Conservation (phyloP, 768 basidiomycete genomes). For the Lentinus tigrinus region DNA sequence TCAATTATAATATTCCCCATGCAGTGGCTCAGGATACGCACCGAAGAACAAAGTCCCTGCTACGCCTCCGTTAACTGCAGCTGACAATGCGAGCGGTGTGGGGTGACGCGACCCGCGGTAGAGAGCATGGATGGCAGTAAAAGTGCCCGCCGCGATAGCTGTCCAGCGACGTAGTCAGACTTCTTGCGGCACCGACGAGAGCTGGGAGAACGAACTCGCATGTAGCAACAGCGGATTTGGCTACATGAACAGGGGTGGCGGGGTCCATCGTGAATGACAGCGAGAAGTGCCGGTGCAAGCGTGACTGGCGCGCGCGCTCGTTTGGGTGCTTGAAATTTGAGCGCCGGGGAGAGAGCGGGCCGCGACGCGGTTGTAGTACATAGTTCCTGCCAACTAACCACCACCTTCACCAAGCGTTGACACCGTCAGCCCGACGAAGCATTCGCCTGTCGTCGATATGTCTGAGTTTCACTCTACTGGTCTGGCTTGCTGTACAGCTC, state of each 20-base stretch:
- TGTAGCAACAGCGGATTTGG: constrained; percentile 61
- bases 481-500: too few species aligned
- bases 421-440: too few species aligned
- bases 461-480: too few species aligned
- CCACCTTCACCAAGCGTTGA: too few species aligned
- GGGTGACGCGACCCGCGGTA: constrained; percentile 46
- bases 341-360: too few species aligned
- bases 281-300: too few species aligned
- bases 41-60: constrained; percentile 79
- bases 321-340: too few species aligned
- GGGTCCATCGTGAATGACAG: constrained; percentile 27
- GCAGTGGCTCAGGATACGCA: constrained; percentile 34
- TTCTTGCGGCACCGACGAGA: background rate
- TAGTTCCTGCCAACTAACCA: too few species aligned
- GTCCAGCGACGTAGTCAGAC: constrained; percentile 27
- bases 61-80: constrained; percentile 71
- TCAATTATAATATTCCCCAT: background rate
- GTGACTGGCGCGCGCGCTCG: too few species aligned
- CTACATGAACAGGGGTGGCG: constrained; percentile 41
- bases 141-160: constrained; percentile 58
- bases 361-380: too few species aligned
- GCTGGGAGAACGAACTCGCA: constrained; percentile 71
- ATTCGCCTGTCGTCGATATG: too few species aligned
- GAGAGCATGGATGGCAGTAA: constrained; percentile 45
- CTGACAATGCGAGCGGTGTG: constrained; percentile 50